Evolutionary conservation across 1,139 yeast species (phyloP), one percentile per base, ranked within the genome.

Genomic region (Lodderomyces beijingensis): DNA sequence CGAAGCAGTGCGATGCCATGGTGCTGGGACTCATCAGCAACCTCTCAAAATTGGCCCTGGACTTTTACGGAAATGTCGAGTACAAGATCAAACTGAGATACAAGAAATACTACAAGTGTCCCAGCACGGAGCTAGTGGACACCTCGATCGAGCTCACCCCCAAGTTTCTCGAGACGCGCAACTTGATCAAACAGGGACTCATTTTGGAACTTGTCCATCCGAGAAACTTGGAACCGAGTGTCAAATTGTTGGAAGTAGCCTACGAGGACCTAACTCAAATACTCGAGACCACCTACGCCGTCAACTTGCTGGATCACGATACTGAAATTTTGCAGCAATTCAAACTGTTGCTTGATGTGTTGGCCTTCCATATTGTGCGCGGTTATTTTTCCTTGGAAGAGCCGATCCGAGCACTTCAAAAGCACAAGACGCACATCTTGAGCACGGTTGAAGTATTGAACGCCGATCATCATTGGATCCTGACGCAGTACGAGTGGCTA

Each of bases 321-420:
- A 28, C 41, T 7, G 40, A 42, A 10, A 37, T 65, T 3, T 59
- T 56, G 31, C 26, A 13, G 1, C 68, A 65, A 35, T 47, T 70
- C 6, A 53, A 86, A 28, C 49, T 50, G 10, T 54, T 81, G 29
- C 53, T 82, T 8, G 95, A 86, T 50, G 50, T 73, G 2, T 50
- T 75, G 6, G 81, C 83, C 0, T 65, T 80, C 36, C 84, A 80
- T 44, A 76, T 83, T 10, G 74, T 76, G 3, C 66, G 84, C 40
- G 65, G 79, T 1, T 74, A 78, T 44, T 62, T 84, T 24, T 75
- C 83, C n/a, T 42, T 75, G 16, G 82, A 74, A 27, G 76, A 74
- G 42, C 70, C 83, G 1, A 64, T 78, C 25, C 46, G 64, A 25
- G 86, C 88, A 0, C 71, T 77, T 43, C 66, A 70, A 36, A 82